Evolutionary conservation across 495 filamentous ascomycete species (phyloP).

Genomic region (Daldinia caldariorum): DNA sequence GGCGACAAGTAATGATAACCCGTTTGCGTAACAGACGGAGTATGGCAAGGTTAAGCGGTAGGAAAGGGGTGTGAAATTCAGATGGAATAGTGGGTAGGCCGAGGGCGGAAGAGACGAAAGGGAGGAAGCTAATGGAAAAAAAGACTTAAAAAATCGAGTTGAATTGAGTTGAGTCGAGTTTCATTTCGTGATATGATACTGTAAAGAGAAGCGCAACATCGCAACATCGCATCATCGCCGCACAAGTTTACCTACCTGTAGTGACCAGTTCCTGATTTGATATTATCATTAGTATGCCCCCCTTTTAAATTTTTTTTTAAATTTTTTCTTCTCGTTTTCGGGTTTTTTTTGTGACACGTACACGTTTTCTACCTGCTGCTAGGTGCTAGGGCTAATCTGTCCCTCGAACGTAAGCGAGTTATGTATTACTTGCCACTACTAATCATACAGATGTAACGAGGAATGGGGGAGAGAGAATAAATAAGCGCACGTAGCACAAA

Average conservation of each 20-base stretch:
- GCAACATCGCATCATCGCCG: slow-evolving; percentile 9
- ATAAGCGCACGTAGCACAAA: background rate
- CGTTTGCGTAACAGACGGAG: too few relatives aligned
- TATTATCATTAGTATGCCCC: too few relatives aligned
- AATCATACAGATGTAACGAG: background rate
- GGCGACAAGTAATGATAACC: too few relatives aligned
- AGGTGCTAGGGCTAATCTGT: background rate
- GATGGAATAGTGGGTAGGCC: background rate
- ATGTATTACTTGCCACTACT: background rate
- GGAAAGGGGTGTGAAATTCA: too few relatives aligned
- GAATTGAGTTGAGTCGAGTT: too few relatives aligned
- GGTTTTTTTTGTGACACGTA: background rate
- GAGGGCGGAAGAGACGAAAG: background rate
- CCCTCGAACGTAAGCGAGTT: background rate
- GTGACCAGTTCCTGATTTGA: too few relatives aligned
- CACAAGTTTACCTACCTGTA: background rate
- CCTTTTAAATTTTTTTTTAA: background rate
- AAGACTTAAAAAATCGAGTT: background rate
- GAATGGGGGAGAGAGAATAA: background rate
- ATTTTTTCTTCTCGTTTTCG: background rate
- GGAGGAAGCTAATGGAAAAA: background rate
- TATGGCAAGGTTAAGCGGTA: too few relatives aligned
- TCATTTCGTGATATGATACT: slow-evolving; percentile 20
- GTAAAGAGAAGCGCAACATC: slow-evolving; percentile 30
- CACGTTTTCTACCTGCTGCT: background rate